Evolutionary conservation across 2,329 filamentous ascomycete genomes (phyloP), one percentile per base, ranked within the genome.

Genomic region (Diaporthe humulicola): DNA sequence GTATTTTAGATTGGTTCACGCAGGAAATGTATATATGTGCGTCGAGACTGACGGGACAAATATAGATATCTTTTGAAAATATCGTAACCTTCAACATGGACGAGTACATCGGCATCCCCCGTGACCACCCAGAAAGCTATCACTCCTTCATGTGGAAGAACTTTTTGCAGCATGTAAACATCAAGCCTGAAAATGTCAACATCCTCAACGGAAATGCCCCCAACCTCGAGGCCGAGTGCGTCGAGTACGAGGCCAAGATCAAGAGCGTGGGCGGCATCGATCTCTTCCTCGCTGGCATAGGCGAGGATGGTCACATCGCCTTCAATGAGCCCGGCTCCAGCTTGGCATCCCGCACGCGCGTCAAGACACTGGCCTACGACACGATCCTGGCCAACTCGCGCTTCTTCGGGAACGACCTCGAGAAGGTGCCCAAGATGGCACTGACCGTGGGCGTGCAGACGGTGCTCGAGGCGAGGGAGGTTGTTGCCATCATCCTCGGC

Each of bases 131-230:
- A 5, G 91, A 95, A 81, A 93, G 91, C 81, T 95, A 95, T 84
- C 93, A 95, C 86, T 92, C 90, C 79, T 96, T 95, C 86, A 95
- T 95, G 93, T 95, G 94, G 88, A 92, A 91, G 84, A 89, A 95
- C 84, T 94, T 95, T 85, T 95, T 96, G 86, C 92, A 91, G 57
- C 93, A 88, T 77, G 90, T 95, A 78, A 91, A 95, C 81, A 90
- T 95, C 76, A 87, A 89, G 72, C 93, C 93, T 0, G 86, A 88
- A 76, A 94, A 87, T 76, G 91, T 95, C 77, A 91, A 95, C 81
- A 93, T 95, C 79, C 88, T 95, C 25, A 89, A 95, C 80, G 93
- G 93, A 78, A 94, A 94, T 79, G 93, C 93, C 0, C 83, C 88
- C 4, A 90, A 95, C 79, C 88, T 94, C 7, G 90, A 91, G 76